Evolutionary conservation across 805 yeast genomes (phyloP).

Genomic region (Saccharomycopsis capsularis): DNA sequence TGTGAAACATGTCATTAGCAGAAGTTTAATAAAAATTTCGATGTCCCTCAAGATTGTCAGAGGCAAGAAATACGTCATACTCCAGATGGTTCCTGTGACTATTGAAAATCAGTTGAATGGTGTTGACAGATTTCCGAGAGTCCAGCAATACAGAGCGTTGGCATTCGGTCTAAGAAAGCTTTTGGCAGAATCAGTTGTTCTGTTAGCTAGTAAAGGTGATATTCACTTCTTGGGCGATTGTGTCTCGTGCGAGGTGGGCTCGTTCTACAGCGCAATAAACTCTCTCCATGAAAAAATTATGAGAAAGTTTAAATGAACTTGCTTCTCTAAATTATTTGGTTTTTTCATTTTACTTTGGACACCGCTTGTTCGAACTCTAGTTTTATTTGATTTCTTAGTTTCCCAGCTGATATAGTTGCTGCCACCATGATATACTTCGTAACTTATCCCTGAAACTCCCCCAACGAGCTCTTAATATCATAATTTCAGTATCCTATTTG

Average conservation of each 20-base stretch:
- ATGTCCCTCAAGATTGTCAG: constrained; percentile 1
- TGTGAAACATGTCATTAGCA: constrained; percentile 2
- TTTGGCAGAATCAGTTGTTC: neutral
- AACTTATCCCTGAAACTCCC: too few species aligned
- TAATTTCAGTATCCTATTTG: too few species aligned
- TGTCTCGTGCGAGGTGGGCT: neutral
- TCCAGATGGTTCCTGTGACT: constrained; percentile 13
- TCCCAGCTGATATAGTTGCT: too few species aligned
- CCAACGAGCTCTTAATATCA: too few species aligned
- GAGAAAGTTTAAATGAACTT: neutral
- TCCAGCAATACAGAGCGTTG: neutral
- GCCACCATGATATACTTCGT: too few species aligned
- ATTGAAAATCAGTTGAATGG: constrained; percentile 20
- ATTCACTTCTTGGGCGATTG: neutral
- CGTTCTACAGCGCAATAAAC: neutral
- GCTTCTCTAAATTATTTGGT: too few species aligned
- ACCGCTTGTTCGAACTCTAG: too few species aligned
- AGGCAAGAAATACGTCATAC: neutral
- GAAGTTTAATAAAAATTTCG: constrained; percentile 7
- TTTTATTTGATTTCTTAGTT: too few species aligned
- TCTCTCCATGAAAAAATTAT: neutral
- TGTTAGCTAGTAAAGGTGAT: neutral
- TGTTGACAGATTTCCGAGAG: neutral
- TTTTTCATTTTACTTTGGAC: too few species aligned
- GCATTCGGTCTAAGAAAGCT: neutral